Percentiles rank a stretch among this genome's conserved stretches.
Evolutionary conservation across 495 filamentous ascomycete genomes (phyloP).

Genomic region (Trichoderma parareesei): DNA sequence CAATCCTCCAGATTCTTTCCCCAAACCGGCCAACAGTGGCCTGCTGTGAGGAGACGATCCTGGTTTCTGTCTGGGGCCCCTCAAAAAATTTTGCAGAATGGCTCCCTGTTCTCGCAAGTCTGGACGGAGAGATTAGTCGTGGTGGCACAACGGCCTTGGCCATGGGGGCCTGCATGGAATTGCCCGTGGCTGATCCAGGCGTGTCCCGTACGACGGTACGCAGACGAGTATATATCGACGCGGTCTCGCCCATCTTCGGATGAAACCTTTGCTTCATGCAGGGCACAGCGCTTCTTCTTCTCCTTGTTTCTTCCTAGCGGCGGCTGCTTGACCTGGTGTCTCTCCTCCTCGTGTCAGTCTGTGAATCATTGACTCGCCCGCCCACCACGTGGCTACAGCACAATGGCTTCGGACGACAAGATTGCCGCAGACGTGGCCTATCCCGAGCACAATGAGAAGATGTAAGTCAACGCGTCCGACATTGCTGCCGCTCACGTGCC

Average conservation of each 20-base stretch:
- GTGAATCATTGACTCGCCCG: not conserved
- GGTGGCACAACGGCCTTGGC: not conserved
- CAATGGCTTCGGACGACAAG: conserved; percentile 3
- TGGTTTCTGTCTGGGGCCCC: not conserved
- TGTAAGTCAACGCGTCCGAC: not conserved
- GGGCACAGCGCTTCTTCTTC: not conserved
- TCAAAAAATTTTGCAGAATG: not conserved
- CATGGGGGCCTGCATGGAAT: not conserved
- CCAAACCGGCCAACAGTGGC: not conserved
- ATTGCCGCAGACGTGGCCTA: not conserved
- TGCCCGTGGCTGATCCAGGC: not conserved
- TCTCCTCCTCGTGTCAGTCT: not conserved
- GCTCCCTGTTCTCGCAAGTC: not conserved
- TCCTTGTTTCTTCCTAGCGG: not conserved
- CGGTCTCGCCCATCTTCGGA: not conserved
- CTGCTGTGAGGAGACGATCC: not conserved
- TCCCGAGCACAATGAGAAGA: conserved; percentile 4
- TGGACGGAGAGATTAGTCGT: not conserved
- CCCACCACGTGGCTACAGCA: not conserved
- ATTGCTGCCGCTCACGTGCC: not conserved
- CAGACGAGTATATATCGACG: not conserved
- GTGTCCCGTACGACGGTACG: not conserved
- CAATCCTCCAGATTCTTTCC: not conserved
- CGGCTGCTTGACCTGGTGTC: not conserved
- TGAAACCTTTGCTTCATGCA: not conserved